Evolutionary conservation across 306 rosid species (phyloP).

Genomic region (Arachis hypogaea): DNA sequence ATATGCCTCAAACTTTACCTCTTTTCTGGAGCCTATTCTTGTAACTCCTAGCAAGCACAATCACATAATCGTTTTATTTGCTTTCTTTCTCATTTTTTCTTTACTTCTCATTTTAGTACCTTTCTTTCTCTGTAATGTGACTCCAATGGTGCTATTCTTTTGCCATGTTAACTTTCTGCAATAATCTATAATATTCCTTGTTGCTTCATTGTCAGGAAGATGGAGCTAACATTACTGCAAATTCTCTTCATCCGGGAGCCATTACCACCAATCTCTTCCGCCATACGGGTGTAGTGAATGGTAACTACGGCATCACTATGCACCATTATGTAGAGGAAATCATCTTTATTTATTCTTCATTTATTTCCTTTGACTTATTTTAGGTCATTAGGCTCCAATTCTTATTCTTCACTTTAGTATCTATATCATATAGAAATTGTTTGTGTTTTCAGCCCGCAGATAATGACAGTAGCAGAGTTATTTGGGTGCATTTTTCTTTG

Average conservation of each 20-base stretch:
- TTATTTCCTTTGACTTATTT: background rate
- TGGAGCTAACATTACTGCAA: slow-evolving; percentile 66
- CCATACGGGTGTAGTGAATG: slow-evolving; percentile 34
- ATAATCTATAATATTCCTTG: slow-evolving; percentile 20
- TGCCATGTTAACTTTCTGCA: slow-evolving; percentile 10
- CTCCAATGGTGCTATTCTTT: slow-evolving; percentile 7
- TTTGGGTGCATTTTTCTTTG: slow-evolving; percentile 23
- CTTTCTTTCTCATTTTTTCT: background rate
- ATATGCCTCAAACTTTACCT: background rate
- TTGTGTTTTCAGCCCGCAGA: background rate
- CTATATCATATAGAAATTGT: background rate
- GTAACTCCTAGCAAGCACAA: background rate
- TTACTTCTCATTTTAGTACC: background rate
- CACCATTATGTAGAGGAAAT: slow-evolving; percentile 9
- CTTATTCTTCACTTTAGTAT: background rate
- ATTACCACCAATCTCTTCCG: slow-evolving; percentile 76
- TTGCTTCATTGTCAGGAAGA: slow-evolving; percentile 71
- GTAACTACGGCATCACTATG: slow-evolving; percentile 42
- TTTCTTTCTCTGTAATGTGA: slow-evolving; percentile 4
- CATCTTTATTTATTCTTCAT: background rate
- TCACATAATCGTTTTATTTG: slow-evolving; percentile 25
- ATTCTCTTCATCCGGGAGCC: slow-evolving; percentile 89
- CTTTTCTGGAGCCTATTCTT: background rate
- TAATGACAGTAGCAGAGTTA: slow-evolving; percentile 15
- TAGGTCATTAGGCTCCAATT: background rate